phyloP scores from a whole-genome alignment of 345 rosid genomes.

The Populus deltoides region DNA sequence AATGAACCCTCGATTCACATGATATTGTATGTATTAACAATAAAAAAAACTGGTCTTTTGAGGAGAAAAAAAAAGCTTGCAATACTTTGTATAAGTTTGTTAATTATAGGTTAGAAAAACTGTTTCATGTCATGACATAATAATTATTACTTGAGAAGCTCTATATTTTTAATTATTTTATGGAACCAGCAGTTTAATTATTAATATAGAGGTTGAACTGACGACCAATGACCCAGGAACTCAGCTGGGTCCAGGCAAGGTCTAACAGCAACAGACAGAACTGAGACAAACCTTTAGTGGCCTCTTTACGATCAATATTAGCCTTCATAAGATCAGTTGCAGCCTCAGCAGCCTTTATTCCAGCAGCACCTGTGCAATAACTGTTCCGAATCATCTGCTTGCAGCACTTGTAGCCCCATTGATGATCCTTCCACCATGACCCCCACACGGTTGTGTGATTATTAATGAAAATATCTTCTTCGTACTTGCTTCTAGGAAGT shows the following conservation, averaged over 20 bases:
- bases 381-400: constrained; percentile 67
- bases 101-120: too few relatives aligned
- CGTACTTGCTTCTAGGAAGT: constrained; percentile 65
- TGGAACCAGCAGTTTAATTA: background rate
- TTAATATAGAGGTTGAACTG: background rate
- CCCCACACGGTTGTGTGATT: constrained; percentile 84
- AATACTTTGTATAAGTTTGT: too few relatives aligned
- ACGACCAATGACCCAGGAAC: background rate
- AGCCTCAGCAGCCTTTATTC: constrained; percentile 80
- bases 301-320: constrained; percentile 57
- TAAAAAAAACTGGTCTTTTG: background rate
- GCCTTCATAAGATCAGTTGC: constrained; percentile 64
- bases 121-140: background rate
- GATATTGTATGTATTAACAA: background rate
- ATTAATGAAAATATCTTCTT: constrained; percentile 51
- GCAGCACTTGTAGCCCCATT: constrained; percentile 85
- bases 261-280: background rate
- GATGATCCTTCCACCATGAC: constrained; percentile 93
- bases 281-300: constrained; percentile 42
- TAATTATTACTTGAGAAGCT: background rate
- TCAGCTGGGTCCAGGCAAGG: background rate
- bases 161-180: too few relatives aligned
- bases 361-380: constrained; percentile 76
- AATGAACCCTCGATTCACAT: background rate
- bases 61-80: too few relatives aligned